Base-by-base conservation (phyloP, 75 land plant species). In the Chamaecyparis obtusa region DNA sequence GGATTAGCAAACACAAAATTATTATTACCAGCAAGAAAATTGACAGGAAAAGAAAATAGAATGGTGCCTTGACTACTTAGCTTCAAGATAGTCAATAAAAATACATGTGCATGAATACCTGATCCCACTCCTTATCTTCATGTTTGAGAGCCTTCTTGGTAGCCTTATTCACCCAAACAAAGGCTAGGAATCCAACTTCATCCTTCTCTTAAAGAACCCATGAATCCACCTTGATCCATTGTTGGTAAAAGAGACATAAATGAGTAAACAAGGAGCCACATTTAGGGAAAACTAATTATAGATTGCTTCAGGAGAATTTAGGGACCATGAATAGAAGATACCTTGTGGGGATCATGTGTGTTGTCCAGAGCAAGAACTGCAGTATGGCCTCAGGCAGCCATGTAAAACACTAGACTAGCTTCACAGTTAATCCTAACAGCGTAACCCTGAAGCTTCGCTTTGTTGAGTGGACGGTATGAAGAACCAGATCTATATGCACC, bases 171-270 rank as follows among this genome's bases (percentile, higher is more conserved):
- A 41, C 2, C 41, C 41, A n/a, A n/a, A n/a, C n/a, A n/a, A n/a
- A n/a, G n/a, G n/a, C 77, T 14, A 96, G 97, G 39, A 46, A 90
- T 1, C 96, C 97, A 49, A 85, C 91, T 35, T 90, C 87, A 87
- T 96, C 96, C 86, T 92, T 93, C 55, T 93, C 90, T 56, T 85
- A 87, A 3, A 92, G 90, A 39, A 92, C 89, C 90, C 51, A 92
- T 35, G 86, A 89, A 87, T 91, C 90, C 74, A 95, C 97, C 60
- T 93, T 93, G 83, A 90, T 85, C 96, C 97, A 96, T 84, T 91
- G 93, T 96, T 95, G 83, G 69, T 81, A 83, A 9, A 8, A 4
- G 8, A 64, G 27, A 64, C 5, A 24, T 24, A 5, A 21, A 64
- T 64, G 8, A 24, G 8, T 21, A 64, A 64, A 64, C 24, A 21